These are phyloP conservation scores for Tetrahymena borealis DNA, from an alignment of 73 alveolate genomes.

Conservation along the genomic window DNA sequence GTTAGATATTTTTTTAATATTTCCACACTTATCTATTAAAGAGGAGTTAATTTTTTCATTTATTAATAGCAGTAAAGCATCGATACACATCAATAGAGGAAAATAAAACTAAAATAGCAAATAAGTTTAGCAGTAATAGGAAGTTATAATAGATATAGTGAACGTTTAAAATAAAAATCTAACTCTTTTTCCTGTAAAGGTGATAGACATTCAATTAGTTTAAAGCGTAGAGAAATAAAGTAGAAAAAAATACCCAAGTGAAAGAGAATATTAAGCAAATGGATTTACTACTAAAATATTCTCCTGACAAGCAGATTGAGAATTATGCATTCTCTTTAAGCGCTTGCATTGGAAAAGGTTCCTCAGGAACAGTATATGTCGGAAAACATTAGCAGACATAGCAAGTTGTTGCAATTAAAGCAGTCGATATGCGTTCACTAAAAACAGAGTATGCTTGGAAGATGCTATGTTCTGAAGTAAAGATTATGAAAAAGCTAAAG, in stretches of 20 bases:
- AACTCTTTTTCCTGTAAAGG: too few species aligned
- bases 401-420: conserved; percentile 30
- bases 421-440: conserved; percentile 3
- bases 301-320: conserved; percentile 37
- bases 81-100: too few species aligned
- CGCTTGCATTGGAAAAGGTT: conserved; percentile 39
- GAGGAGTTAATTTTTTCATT: too few species aligned
- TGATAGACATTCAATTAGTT: too few species aligned
- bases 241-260: neutral
- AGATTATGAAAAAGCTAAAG: conserved; percentile 24
- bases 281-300: conserved; percentile 16
- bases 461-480: conserved; percentile 12
- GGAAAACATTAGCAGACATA: conserved; percentile 18
- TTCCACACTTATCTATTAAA: too few species aligned
- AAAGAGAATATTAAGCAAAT: neutral
- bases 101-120: too few species aligned
- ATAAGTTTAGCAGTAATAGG: too few species aligned
- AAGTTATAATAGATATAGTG: too few species aligned
- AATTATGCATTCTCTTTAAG: conserved; percentile 31
- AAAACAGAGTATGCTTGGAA: conserved; percentile 20
- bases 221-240: neutral
- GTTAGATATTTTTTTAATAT: too few species aligned
- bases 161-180: too few species aligned
- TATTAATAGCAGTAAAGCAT: too few species aligned
- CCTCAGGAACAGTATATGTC: conserved; percentile 36